Conservation (phyloP, 352 stramenopile genomes). For the Globisporangium megalacanthum region DNA sequence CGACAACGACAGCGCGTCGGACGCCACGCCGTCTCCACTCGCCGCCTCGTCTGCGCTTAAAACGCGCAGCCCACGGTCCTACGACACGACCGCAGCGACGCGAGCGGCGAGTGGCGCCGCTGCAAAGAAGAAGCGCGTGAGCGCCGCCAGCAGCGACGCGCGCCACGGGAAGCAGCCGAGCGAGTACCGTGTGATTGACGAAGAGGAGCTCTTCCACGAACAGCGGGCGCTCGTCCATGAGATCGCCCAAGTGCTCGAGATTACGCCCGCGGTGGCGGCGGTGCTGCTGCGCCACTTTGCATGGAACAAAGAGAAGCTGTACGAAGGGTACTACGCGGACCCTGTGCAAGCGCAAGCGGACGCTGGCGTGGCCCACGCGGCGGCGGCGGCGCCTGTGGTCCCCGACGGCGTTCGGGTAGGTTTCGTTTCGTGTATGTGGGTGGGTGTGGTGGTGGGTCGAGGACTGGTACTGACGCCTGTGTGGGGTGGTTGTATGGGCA, state of each 20-base stretch:
- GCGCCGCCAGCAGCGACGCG: constrained; percentile 19
- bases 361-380: constrained; percentile 55
- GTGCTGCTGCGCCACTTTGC: constrained; percentile 80
- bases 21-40: constrained; percentile 15
- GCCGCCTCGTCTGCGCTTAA: constrained; percentile 25
- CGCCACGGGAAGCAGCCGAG: constrained; percentile 22
- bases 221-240: constrained; percentile 58
- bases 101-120: constrained; percentile 24
- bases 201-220: constrained; percentile 70
- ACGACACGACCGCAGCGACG: constrained; percentile 14
- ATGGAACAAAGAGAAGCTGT: constrained; percentile 90
- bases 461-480: neutral
- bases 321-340: constrained; percentile 83
- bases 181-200: constrained; percentile 84
- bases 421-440: too few species aligned
- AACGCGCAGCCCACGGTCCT: constrained; percentile 10
- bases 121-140: constrained; percentile 74
- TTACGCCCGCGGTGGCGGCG: constrained; percentile 44
- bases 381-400: constrained; percentile 27
- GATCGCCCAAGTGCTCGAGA: constrained; percentile 76
- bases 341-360: constrained; percentile 45
- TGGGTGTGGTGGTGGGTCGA: neutral
- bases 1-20: constrained; percentile 23
- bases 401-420: constrained; percentile 35
- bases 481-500: constrained; percentile 8